Evolutionary conservation across 192 early-diverging fungal genomes (phyloP).

Genomic region (Backusella parvicylindrica): DNA sequence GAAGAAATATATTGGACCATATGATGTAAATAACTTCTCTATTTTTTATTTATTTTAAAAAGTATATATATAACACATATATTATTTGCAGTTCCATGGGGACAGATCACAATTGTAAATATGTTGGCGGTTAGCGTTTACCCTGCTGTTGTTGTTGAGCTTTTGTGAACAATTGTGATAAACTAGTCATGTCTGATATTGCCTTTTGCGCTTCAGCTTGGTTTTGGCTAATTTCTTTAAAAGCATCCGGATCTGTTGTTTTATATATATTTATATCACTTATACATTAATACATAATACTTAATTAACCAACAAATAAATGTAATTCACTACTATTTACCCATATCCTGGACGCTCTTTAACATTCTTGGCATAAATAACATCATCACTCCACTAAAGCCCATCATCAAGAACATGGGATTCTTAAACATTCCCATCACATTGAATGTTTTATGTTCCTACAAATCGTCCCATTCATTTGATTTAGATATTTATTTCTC

Average conservation of each 20-base stretch:
- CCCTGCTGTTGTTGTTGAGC: neutral
- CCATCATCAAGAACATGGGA: conserved; percentile 61
- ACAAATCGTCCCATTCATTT: neutral
- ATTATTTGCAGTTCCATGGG: neutral
- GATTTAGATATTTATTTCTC: neutral
- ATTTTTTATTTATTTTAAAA: neutral
- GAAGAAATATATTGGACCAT: neutral
- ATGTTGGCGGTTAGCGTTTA: neutral
- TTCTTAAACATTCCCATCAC: conserved; percentile 49
- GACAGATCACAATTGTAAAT: neutral
- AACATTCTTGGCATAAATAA: conserved; percentile 57
- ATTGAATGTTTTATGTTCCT: conserved; percentile 55
- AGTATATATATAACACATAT: neutral
- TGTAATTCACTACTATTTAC: neutral
- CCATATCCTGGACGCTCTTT: conserved; percentile 33
- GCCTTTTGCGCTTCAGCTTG: conserved; percentile 44
- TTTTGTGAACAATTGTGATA: conserved; percentile 33
- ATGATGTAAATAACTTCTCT: neutral
- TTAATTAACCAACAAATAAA: neutral
- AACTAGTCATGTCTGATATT: conserved; percentile 43
- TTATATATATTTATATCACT: neutral
- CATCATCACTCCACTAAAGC: conserved; percentile 48
- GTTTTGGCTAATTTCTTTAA: conserved; percentile 45
- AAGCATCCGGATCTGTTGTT: conserved; percentile 40
- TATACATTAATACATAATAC: neutral